Evolutionary conservation across 2,329 filamentous ascomycete genomes (phyloP), one percentile per base, ranked within the genome.

Genomic region (Tolypocladium ovalisporum): DNA sequence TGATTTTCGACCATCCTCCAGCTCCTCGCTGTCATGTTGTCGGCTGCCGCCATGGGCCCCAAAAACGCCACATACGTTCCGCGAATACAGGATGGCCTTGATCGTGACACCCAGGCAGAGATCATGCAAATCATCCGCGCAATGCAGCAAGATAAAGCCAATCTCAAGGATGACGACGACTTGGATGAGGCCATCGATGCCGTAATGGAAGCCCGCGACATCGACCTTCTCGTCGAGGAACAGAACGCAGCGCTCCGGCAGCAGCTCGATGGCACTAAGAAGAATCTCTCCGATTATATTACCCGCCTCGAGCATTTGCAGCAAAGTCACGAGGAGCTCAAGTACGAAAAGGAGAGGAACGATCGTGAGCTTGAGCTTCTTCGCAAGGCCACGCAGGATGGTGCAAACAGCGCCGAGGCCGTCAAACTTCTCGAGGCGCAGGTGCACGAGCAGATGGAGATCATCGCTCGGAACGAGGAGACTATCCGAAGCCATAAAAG

Each of bases 401-500:
- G 82, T 67, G 71, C 75, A 69, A 75, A 74, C 69, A 81, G 73
- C 67, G 78, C 73, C 27, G 75, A 79, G 56, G 73, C 78, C 54
- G 78, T 83, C 61, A 75, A 75, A 70, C 71, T 77, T 59, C 73
- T 87, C 63, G 76, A 85, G 62, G 72, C 74, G 49, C 79, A 80
- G 62, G 74, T 86, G 29, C 80, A 81, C 44, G 83, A 90, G 63
- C 84, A 88, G 64, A 85, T 89, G 68, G 79, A 86, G 58, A 76
- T 90, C 54, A 91, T 92, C 65, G 83, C 84, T 42, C 66, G 67
- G 37, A 80, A 77, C 29, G 82, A 90, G 63, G 88, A 92, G 68
- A 63, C 60, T n/a, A 73, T 74, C 54, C 68, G 71, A 13, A 67
- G 64, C 29, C 66, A 71, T 57, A 66, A 71, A 51, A 67, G 66